Conservation (phyloP, 2,329 filamentous ascomycete species). For the Xylaria digitata region DNA sequence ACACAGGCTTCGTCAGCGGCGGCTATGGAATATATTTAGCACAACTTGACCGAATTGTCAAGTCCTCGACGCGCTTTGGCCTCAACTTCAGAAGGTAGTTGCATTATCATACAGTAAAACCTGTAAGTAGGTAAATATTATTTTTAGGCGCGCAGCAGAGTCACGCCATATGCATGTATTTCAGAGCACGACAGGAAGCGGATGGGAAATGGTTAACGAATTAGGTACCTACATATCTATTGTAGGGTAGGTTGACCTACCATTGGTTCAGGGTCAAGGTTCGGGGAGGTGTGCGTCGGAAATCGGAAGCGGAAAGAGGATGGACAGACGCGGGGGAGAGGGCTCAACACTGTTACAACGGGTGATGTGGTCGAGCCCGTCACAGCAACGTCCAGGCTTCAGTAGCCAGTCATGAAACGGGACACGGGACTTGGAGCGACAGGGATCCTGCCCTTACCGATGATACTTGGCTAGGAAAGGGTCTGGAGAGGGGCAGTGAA, state of each 20-base stretch:
- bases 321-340: background rate
- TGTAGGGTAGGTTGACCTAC: background rate
- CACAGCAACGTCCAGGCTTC: slow-evolving; percentile 13
- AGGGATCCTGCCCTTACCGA: background rate
- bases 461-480: background rate
- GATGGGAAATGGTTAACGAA: slow-evolving; percentile 10
- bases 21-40: slow-evolving; percentile 28
- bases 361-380: slow-evolving; percentile 19
- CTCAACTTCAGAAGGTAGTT: background rate
- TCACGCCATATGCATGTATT: background rate
- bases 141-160: background rate
- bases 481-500: slow-evolving; percentile 37
- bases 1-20: slow-evolving; percentile 34
- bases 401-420: slow-evolving; percentile 48
- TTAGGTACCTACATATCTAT: too few species aligned
- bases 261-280: background rate
- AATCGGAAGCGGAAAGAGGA: slow-evolving; percentile 11
- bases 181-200: too few species aligned
- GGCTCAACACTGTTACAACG: background rate
- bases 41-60: background rate
- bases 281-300: slow-evolving; percentile 10
- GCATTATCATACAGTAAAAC: background rate
- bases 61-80: slow-evolving; percentile 7
- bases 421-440: slow-evolving; percentile 33
- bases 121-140: background rate